Base-by-base conservation (phyloP, 23 red algal genomes). In the Gracilariopsis chorda region DNA sequence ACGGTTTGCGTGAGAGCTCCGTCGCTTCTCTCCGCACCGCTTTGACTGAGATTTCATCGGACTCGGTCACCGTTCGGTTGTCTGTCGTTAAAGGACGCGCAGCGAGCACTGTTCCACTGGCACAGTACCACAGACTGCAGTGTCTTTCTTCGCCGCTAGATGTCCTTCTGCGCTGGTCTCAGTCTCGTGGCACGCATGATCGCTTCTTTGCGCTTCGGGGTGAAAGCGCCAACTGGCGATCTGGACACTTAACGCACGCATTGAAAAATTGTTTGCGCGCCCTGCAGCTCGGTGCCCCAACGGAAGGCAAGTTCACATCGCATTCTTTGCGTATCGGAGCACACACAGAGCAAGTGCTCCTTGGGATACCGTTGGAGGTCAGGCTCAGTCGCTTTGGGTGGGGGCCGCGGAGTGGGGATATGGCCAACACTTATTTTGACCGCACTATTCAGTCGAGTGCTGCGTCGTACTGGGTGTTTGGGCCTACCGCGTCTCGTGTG, bases 1-100 rank as follows among this genome's bases (percentile, higher is more conserved):
- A 84, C 32, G 80, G 32, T 24, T 45, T 84, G 0, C 37, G 80
- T 6, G 59, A 84, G 37, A 84, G 80, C 25, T 84, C 80, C 19
- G 60, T 51, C 7, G 2, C 7, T 0, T 65, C 80, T 2, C 44
- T 84, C 24, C 14, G 16, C n/a, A 24, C 1, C 40, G 5, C 80
- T 14, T 20, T 23, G 12, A 1, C 48, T 19, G 34, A 0, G 0
- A 0, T 70, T 16, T 17, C 29, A 4, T 12, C 2, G 0, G n/a
- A 47, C 8, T 20, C 37, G 24, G 23, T 84, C 4, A 68, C 59
- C 20, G 12, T 2, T 47, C 55, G 59, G 2, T 10, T 84, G 16
- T 49, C 59, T 4, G 80, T 84, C 6, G 30, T 69, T 1, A 84
- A 84, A 32, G 80, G 56, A 12, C 0, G 24, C 11, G 20, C n/a